phyloP scores from a whole-genome alignment of 1,284 basidiomycete species.

The Sporisorium graminicola region DNA sequence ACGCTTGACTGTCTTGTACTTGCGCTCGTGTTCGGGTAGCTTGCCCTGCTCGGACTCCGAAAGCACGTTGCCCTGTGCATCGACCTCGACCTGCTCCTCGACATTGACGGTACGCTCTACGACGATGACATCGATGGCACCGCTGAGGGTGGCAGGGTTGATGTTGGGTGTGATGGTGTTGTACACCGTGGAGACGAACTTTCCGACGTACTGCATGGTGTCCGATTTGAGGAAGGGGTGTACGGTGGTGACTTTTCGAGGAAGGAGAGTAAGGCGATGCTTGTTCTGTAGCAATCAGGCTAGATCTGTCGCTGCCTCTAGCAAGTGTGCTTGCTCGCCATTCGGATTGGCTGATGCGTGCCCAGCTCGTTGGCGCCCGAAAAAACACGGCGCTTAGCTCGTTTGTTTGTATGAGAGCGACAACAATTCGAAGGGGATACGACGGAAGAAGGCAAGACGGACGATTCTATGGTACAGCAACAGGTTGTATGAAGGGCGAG shows the following conservation, averaged over 20 bases:
- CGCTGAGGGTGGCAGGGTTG: constrained; percentile 68
- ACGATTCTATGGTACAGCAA: background rate
- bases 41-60: constrained; percentile 16
- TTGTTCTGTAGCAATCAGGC: background rate
- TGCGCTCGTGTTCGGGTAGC: constrained; percentile 33
- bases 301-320: constrained; percentile 3
- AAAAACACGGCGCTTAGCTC: background rate
- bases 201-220: constrained; percentile 69
- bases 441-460: background rate
- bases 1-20: constrained; percentile 39
- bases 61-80: constrained; percentile 31
- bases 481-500: background rate
- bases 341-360: background rate
- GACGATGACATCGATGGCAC: constrained; percentile 70
- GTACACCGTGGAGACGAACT: constrained; percentile 68
- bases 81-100: constrained; percentile 73
- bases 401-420: background rate
- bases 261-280: background rate
- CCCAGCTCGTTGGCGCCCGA: background rate
- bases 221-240: background rate
- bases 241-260: background rate
- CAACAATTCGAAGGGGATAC: background rate
- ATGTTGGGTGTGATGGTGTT: constrained; percentile 70
- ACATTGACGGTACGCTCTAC: constrained; percentile 72
- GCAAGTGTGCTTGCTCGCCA: constrained; percentile 1